Evolutionary conservation across 306 rosid genomes (phyloP).

Genomic region (Amphicarpaea edgeworthii): DNA sequence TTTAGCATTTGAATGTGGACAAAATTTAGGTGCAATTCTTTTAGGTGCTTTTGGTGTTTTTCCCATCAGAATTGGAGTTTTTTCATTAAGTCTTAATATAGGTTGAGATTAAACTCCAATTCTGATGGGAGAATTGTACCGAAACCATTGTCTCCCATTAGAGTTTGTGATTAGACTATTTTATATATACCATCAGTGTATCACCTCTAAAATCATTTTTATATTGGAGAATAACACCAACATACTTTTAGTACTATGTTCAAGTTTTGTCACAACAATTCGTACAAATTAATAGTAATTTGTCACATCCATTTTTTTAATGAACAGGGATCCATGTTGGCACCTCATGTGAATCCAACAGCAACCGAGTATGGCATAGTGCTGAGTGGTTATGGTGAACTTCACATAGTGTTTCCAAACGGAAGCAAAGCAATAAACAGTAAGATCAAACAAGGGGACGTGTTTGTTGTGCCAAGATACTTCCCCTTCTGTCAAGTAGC

Average conservation of each 20-base stretch:
- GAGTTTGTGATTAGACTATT: too few relatives aligned
- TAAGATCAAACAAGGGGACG: slow-evolving; percentile 71
- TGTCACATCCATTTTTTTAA: neutral
- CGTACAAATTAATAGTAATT: neutral
- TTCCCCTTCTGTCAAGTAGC: slow-evolving; percentile 90
- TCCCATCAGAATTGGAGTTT: neutral
- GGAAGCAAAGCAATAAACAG: slow-evolving; percentile 68
- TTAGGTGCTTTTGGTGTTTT: neutral
- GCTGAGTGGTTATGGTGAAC: slow-evolving; percentile 60
- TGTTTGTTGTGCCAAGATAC: slow-evolving; percentile 72
- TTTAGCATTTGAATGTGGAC: neutral
- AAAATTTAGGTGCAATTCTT: neutral
- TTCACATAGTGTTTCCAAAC: slow-evolving; percentile 74
- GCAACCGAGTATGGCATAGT: slow-evolving; percentile 76
- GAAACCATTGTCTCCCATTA: too few relatives aligned
- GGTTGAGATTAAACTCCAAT: neutral
- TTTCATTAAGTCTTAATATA: neutral
- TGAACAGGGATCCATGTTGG: slow-evolving; percentile 89
- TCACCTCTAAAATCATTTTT: too few relatives aligned
- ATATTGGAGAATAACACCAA: neutral
- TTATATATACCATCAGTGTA: too few relatives aligned
- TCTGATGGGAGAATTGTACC: neutral
- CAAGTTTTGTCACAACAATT: neutral
- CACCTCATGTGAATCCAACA: slow-evolving; percentile 80
- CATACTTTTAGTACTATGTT: neutral